phyloP scores from a whole-genome alignment of 192 early-diverging fungal species.

The Geosiphon pyriformis region DNA sequence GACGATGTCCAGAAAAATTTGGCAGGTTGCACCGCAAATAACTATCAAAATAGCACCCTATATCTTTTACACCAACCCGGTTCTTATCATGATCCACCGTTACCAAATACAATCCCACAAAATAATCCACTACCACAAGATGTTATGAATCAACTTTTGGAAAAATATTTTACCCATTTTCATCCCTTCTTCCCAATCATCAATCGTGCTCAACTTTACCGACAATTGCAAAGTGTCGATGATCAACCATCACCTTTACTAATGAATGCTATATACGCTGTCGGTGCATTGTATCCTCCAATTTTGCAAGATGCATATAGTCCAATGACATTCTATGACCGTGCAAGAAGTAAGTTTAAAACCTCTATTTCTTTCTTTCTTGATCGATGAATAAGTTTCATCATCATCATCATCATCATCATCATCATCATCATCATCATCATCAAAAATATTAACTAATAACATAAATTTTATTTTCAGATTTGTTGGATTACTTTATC shows the following conservation, averaged over 20 bases:
- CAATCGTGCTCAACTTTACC: slow-evolving; percentile 16
- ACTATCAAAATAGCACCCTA: slow-evolving; percentile 5
- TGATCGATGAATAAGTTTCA: too few relatives aligned
- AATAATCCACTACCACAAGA: neutral
- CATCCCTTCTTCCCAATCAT: slow-evolving; percentile 35
- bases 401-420: too few relatives aligned
- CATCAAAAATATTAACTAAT: neutral
- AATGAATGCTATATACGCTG: slow-evolving; percentile 32
- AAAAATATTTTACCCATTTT: slow-evolving; percentile 30
- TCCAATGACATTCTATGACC: slow-evolving; percentile 15
- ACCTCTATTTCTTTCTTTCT: neutral
- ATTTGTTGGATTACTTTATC: slow-evolving; percentile 34
- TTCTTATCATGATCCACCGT: slow-evolving; percentile 3
- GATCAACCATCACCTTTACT: slow-evolving; percentile 34
- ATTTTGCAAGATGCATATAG: slow-evolving; percentile 16
- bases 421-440: too few relatives aligned
- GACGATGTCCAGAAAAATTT: slow-evolving; percentile 16
- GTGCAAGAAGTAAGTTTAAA: slow-evolving; percentile 14
- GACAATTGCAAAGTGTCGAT: slow-evolving; percentile 13
- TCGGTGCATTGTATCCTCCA: slow-evolving; percentile 31
- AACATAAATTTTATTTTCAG: slow-evolving; percentile 14
- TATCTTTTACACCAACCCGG: neutral
- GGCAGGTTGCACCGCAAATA: neutral
- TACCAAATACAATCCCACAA: neutral
- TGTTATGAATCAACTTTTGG: slow-evolving; percentile 7